Evolutionary conservation across 768 basidiomycete species (phyloP).

Genomic region (Gloeopeniophorella convolvens): DNA sequence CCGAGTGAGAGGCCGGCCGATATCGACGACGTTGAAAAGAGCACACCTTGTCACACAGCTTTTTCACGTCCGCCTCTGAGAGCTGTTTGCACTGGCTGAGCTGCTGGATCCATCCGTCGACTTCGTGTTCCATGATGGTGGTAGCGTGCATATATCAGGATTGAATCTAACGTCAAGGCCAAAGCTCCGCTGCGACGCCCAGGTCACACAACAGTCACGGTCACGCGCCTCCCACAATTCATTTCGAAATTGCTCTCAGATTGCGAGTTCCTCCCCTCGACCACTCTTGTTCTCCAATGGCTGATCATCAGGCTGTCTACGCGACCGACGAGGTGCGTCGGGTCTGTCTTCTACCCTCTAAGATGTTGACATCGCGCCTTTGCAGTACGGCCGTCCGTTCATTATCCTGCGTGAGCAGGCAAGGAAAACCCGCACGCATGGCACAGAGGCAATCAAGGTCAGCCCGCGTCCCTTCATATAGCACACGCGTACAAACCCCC

Average conservation of each 20-base stretch:
- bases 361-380: slow-evolving; percentile 4
- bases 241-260: no score
- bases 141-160: slow-evolving; percentile 12
- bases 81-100: slow-evolving; percentile 97
- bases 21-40: slow-evolving; percentile 26
- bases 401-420: slow-evolving; percentile 94
- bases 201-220: slow-evolving; percentile 14
- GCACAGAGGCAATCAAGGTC: slow-evolving; percentile 93
- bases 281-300: slow-evolving; percentile 22
- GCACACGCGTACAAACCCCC: slow-evolving; percentile 3
- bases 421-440: slow-evolving; percentile 88
- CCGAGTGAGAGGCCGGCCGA: slow-evolving; percentile 22
- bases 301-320: slow-evolving; percentile 64
- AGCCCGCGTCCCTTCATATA: slow-evolving; percentile 17
- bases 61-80: slow-evolving; percentile 91
- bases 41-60: slow-evolving; percentile 96
- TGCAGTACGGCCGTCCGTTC: slow-evolving; percentile 90
- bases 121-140: slow-evolving; percentile 53
- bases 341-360: neutral
- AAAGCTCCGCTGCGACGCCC: neutral
- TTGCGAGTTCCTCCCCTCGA: neutral
- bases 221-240: neutral
- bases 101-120: slow-evolving; percentile 96
- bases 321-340: slow-evolving; percentile 72
- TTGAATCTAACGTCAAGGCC: slow-evolving; percentile 12